These are phyloP conservation scores for Apiotrichum porosum DNA, from an alignment of 1,284 basidiomycete species.

Conservation along the genomic window DNA sequence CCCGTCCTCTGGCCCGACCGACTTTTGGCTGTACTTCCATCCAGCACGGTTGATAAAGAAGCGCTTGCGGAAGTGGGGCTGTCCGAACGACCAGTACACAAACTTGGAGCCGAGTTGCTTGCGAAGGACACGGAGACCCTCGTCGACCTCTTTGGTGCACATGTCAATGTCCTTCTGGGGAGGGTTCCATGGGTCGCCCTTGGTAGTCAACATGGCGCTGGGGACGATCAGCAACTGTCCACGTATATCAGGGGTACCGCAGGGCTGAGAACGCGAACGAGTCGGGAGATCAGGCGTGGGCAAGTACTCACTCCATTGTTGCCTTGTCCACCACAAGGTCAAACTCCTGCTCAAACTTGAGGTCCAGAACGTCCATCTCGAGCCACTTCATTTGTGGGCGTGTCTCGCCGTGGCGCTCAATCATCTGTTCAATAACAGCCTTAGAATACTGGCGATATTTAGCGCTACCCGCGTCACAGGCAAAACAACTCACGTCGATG, in stretches of 20 bases:
- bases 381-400: conserved; percentile 78
- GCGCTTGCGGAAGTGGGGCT: conserved; percentile 79
- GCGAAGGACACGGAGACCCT: conserved; percentile 67
- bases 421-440: conserved; percentile 78
- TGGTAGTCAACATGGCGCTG: conserved; percentile 77
- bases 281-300: no score
- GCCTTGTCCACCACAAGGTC: conserved; percentile 89
- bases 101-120: conserved; percentile 59
- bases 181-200: conserved; percentile 86
- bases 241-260: no score
- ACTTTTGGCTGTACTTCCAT: conserved; percentile 31
- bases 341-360: conserved; percentile 67
- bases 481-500: conserved; percentile 59
- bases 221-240: no score
- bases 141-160: conserved; percentile 74
- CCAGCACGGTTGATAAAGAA: conserved; percentile 52
- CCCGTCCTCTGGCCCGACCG: conserved; percentile 56
- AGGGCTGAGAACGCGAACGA: no score
- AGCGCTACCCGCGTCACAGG: background rate
- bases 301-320: conserved; percentile 50
- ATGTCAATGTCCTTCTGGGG: conserved; percentile 67
- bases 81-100: conserved; percentile 83
- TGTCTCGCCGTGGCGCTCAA: conserved; percentile 53
- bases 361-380: conserved; percentile 77
- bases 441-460: conserved; percentile 62